phyloP scores from a whole-genome alignment of 805 yeast genomes.

The Kurtzmaniella cleridarum region DNA sequence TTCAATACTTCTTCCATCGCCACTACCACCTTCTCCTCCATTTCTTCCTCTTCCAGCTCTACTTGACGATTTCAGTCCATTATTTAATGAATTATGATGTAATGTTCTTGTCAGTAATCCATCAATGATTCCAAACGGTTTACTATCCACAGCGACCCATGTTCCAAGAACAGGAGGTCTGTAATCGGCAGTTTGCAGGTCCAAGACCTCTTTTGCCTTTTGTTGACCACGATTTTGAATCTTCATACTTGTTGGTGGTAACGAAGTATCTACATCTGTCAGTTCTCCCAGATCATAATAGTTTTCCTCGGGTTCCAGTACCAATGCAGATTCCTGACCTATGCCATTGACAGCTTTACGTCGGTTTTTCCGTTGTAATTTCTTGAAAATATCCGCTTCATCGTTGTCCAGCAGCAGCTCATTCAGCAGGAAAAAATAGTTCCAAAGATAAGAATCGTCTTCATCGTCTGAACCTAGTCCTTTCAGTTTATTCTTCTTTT shows the following conservation, averaged over 20 bases:
- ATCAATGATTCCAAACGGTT: slow-evolving; percentile 91
- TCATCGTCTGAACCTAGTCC: slow-evolving; percentile 4
- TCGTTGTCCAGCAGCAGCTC: slow-evolving; percentile 8
- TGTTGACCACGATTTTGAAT: slow-evolving; percentile 53
- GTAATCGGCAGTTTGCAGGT: slow-evolving; percentile 77
- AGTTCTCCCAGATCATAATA: slow-evolving; percentile 72
- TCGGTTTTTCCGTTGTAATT: no score
- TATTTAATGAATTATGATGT: slow-evolving; percentile 5
- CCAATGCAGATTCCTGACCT: not conserved
- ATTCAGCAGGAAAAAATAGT: slow-evolving; percentile 55
- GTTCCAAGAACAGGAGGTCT: slow-evolving; percentile 91
- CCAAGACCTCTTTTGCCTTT: slow-evolving; percentile 89
- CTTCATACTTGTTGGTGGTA: slow-evolving; percentile 63
- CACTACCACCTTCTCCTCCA: not conserved
- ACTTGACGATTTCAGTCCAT: slow-evolving; percentile 1
- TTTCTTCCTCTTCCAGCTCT: not conserved
- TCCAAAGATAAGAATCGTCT: slow-evolving; percentile 53
- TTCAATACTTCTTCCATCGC: no score
- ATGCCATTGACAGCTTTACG: not conserved
- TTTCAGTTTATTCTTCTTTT: not conserved
- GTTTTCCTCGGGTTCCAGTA: slow-evolving; percentile 6
- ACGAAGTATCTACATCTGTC: slow-evolving; percentile 85
- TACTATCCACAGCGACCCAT: slow-evolving; percentile 73
- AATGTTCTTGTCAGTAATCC: slow-evolving; percentile 67
- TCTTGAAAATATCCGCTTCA: no score